Evolutionary conservation across 2,329 filamentous ascomycete species (phyloP).

Genomic region (Epicoccum nigrum): DNA sequence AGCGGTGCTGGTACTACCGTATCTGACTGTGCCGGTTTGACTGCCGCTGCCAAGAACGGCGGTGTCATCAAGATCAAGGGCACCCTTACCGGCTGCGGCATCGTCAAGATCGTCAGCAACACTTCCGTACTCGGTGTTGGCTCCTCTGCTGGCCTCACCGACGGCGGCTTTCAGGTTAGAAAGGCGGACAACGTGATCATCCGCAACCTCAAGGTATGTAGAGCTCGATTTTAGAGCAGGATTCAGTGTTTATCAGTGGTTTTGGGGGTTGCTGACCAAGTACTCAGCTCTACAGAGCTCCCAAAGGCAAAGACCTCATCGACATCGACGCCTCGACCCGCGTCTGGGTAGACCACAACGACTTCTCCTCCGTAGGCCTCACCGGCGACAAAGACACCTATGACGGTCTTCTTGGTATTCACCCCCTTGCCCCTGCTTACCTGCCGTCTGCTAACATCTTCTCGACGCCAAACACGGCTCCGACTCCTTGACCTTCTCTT

Average conservation of each 20-base stretch:
- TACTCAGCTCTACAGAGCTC: constrained; percentile 60
- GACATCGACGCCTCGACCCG: constrained; percentile 63
- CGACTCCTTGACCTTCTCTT: constrained; percentile 64
- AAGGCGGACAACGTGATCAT: constrained; percentile 65
- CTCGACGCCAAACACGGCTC: constrained; percentile 68
- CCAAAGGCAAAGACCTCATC: constrained; percentile 64
- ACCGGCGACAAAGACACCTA: constrained; percentile 41
- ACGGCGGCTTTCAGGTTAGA: constrained; percentile 61
- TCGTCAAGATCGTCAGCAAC: constrained; percentile 33
- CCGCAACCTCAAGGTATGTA: constrained; percentile 61
- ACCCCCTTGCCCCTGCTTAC: no score
- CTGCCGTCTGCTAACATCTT: constrained; percentile 44
- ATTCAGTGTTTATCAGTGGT: no score
- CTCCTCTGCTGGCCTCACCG: constrained; percentile 49
- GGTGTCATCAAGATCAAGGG: constrained; percentile 45
- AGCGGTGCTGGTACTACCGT: constrained; percentile 63
- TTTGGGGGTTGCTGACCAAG: no score
- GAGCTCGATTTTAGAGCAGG: constrained; percentile 38
- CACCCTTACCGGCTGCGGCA: constrained; percentile 39
- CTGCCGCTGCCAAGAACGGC: constrained; percentile 52
- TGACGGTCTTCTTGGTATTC: constrained; percentile 23
- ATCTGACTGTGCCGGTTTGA: constrained; percentile 57
- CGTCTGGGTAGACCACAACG: constrained; percentile 68
- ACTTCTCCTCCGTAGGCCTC: constrained; percentile 62
- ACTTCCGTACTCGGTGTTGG: constrained; percentile 50